Evolutionary conservation across 768 basidiomycete genomes (phyloP).

Genomic region (Suillus decipiens): DNA sequence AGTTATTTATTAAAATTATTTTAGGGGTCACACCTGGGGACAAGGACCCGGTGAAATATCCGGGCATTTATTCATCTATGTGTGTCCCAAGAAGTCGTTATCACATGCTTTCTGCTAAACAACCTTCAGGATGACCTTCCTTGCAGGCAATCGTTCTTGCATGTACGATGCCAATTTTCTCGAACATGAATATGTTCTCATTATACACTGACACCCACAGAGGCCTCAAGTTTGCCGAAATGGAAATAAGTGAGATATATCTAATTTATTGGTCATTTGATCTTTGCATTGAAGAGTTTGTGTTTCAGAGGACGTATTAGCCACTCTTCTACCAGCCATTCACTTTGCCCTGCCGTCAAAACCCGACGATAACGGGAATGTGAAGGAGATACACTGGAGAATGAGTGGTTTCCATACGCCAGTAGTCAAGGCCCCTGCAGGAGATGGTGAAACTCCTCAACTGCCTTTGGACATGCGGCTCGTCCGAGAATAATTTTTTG

Average conservation of each 20-base stretch:
- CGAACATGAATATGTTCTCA: background rate
- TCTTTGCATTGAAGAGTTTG: background rate
- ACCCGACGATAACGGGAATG: constrained; percentile 9
- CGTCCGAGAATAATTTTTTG: background rate
- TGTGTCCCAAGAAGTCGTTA: constrained; percentile 25
- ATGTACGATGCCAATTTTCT: constrained; percentile 31
- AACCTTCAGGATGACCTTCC: constrained; percentile 44
- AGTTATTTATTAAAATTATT: background rate
- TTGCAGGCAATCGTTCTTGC: constrained; percentile 49
- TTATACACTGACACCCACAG: constrained; percentile 3
- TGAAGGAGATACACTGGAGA: constrained; percentile 29
- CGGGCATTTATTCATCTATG: constrained; percentile 49
- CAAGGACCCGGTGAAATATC: constrained; percentile 25
- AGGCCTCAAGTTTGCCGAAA: constrained; percentile 47
- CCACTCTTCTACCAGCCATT: constrained; percentile 26
- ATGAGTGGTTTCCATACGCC: constrained; percentile 28
- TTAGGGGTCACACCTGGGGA: constrained; percentile 8
- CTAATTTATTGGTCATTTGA: no score
- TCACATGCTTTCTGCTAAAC: background rate
- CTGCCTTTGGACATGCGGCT: constrained; percentile 19
- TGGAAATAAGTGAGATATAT: constrained; percentile 48
- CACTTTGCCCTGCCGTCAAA: constrained; percentile 26
- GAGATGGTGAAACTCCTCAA: constrained; percentile 23
- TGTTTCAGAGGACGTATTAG: constrained; percentile 26
- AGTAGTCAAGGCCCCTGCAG: constrained; percentile 26